Conservation (phyloP, 495 filamentous ascomycete genomes). For the Tuber microsphaerosporum region DNA sequence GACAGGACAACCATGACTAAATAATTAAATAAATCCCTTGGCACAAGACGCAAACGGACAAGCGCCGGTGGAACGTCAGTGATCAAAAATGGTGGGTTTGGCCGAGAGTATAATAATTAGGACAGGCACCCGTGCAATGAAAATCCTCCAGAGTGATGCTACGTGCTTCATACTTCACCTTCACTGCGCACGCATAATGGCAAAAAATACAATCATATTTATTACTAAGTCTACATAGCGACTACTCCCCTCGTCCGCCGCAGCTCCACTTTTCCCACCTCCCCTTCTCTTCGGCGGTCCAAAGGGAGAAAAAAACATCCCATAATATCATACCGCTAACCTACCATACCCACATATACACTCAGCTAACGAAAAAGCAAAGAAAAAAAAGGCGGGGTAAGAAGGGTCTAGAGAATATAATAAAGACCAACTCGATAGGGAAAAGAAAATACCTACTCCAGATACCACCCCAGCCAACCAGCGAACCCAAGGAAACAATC, state of each 20-base stretch:
- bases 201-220: not conserved
- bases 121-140: too few relatives aligned
- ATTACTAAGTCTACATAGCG: not conserved
- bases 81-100: too few relatives aligned
- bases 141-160: too few relatives aligned
- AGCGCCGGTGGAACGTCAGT: too few relatives aligned
- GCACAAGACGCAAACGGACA: too few relatives aligned
- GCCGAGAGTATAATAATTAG: too few relatives aligned
- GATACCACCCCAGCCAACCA: not conserved
- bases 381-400: not conserved
- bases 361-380: not conserved
- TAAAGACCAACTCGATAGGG: not conserved
- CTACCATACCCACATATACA: not conserved
- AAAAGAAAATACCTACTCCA: not conserved
- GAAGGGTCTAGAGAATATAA: not conserved
- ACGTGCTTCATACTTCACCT: too few relatives aligned
- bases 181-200: not conserved
- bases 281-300: not conserved
- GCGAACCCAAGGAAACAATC: not conserved
- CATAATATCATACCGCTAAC: not conserved
- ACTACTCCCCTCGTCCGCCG: not conserved
- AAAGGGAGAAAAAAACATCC: not conserved
- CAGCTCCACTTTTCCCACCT: not conserved
- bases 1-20: too few relatives aligned
- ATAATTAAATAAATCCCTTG: too few relatives aligned